Evolutionary conservation across 768 basidiomycete species (phyloP), one percentile per base, ranked within the genome.

Genomic region (Tricholoma saponaceum): DNA sequence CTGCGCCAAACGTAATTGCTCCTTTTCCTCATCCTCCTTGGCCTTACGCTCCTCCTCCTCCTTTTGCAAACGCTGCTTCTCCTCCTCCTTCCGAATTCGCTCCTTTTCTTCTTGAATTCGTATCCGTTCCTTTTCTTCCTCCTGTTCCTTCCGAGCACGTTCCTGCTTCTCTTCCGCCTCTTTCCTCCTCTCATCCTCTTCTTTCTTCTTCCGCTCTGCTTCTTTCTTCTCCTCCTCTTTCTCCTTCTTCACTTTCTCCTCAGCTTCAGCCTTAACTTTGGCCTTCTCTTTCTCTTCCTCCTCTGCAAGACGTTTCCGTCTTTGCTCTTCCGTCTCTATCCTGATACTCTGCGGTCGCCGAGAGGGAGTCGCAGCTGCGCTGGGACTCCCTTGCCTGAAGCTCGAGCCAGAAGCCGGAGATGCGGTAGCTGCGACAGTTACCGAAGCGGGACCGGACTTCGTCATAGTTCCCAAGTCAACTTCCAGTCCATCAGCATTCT

Each of bases 401-500:
- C 65, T 67, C 2, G 74, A 62, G 9, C 64, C 60, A 44, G 61
- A 63, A 0, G 68, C 68, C 22, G 76, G 66, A 3, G 79, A 61
- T 2, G 75, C 60, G 9, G 78, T 68, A 0, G 77, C 73, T n/a
- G 76, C 71, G 0, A 78, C 69, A 25, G 74, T 67, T 1, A 73
- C 66, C 2, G 77, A 66, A 0, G 79, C 71, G 35, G 75, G 69
- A 26, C 20, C 28, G 49, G 78, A 68, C 61, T 83, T 80, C 32
- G 76, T 78, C 66, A 89, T 74, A 35, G 76, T 67, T 55, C 81
- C 82, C 43, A 92, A 56, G 37, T 82, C 78, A 51, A 91, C 74
- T 70, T 89, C 87, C 22, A 72, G 79, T 28, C 90, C 90, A 44
- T 86, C 82, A 41, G 79, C 72, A 55, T 74, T 82, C 72, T 88